Percentiles rank a stretch among this genome's conserved stretches.
phyloP scores from a whole-genome alignment of 176 grass and related monocot species.

The Themeda triandra region DNA sequence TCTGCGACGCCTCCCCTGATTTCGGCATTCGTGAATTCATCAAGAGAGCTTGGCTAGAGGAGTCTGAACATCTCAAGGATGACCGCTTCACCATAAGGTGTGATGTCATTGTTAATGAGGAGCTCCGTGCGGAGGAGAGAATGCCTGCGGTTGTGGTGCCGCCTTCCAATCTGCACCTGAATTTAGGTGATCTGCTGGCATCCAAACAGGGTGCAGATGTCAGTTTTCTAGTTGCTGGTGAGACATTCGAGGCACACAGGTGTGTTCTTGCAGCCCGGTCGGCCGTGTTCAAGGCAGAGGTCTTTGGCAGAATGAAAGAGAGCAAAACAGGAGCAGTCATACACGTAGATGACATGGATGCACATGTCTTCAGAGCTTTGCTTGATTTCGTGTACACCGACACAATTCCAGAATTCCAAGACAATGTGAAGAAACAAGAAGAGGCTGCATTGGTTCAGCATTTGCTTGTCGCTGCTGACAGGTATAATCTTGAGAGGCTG shows the following conservation, averaged over 20 bases:
- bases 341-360: neutral
- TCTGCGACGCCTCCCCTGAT: neutral
- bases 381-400: slow-evolving; percentile 43
- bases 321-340: neutral
- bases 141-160: neutral
- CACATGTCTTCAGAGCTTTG: slow-evolving; percentile 20
- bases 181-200: neutral
- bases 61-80: neutral
- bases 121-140: neutral
- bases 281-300: neutral
- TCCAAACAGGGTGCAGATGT: neutral
- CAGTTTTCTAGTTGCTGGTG: neutral
- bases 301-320: neutral
- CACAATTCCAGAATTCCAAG: neutral
- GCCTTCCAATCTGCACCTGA: neutral
- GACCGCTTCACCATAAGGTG: slow-evolving; percentile 3
- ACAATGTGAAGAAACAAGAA: neutral
- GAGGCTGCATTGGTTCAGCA: slow-evolving; percentile 23
- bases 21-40: neutral
- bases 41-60: neutral
- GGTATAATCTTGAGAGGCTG: slow-evolving; percentile 42
- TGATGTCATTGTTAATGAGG: neutral
- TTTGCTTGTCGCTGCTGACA: slow-evolving; percentile 42
- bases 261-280: neutral
- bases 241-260: neutral